Base-by-base conservation (phyloP, 805 yeast genomes). In the Pichia manshurica region DNA sequence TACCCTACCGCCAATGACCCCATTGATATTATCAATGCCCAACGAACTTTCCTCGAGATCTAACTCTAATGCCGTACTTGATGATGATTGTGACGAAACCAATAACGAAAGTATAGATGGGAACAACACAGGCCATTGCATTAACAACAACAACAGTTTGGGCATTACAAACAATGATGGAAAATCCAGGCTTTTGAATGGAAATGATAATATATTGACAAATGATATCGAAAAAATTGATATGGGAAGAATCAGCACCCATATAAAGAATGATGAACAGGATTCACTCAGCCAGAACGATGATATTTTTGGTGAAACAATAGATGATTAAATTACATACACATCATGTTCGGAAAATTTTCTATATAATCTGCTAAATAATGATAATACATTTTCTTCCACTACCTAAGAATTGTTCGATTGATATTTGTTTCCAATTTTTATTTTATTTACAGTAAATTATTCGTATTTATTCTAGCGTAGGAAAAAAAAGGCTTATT, bases 1-100 rank as follows among this genome's bases (percentile, higher is more conserved):
- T 10, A 55, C 60, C n/a, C 39, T 64, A 33, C 69, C 70, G 0
- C 68, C 70, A 31, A 65, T 67, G 69, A 67, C 71, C 3, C 71
- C 71, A 9, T 48, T 67, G 19, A 56, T 53, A 31, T 50, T 65
- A 32, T 58, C 65, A 4, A 52, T 61, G 22, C 56, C 65, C 3
- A 34, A 44, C 2, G 61, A 53, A 22, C 13, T 47, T 1, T 34
- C 39, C 2, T 40, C 44, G 15, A 41, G 51, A 23, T 45, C 49
- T 8, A 44, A 44, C 15, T 39, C 50, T 4, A 47, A 51, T 31
- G 50, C 25, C 1, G 29, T 44, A 13, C 32, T 44, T 5, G 44
- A 41, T 20, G 54, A 54, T 37, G 54, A 55, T n/a, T 55, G 48
- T 13, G 49, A 50, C 16, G 50, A 50, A 19, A 48, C 49, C 38